phyloP scores from a whole-genome alignment of 495 filamentous ascomycete genomes.

The Thermothielavioides terrestris region DNA sequence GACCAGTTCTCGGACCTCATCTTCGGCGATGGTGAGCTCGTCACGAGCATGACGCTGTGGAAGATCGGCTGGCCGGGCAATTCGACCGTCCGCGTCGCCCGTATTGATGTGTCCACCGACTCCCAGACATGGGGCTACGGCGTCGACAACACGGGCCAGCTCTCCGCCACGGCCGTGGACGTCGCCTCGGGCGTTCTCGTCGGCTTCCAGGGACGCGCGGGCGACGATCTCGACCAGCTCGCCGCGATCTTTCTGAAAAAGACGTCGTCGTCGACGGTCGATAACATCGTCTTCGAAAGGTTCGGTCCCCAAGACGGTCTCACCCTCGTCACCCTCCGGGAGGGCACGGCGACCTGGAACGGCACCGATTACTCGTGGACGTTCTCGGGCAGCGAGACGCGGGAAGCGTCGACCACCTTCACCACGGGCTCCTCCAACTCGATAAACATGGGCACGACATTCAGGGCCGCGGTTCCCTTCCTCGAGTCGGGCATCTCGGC shows the following conservation, averaged over 20 bases:
- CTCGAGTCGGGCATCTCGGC: background rate
- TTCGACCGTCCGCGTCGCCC: background rate
- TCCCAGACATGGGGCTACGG: background rate
- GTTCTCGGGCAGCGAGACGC: background rate
- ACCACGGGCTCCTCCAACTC: background rate
- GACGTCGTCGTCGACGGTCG: background rate
- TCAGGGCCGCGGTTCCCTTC: background rate
- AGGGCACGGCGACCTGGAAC: background rate
- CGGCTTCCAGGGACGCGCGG: constrained; percentile 2
- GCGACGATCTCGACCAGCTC: background rate
- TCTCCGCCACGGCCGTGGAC: background rate
- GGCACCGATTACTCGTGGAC: background rate
- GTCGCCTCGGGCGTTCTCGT: constrained; percentile 3
- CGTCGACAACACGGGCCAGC: background rate
- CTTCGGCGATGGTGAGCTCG: background rate
- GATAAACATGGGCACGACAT: background rate
- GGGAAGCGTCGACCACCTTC: background rate
- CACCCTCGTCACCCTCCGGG: background rate
- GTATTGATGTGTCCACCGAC: background rate
- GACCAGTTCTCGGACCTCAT: background rate
- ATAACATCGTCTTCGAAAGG: background rate
- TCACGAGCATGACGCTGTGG: background rate
- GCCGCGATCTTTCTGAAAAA: background rate
- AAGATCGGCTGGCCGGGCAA: background rate
- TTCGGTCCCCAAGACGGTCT: background rate